Base-by-base conservation (phyloP, 768 basidiomycete species). In the Russula sp. region DNA sequence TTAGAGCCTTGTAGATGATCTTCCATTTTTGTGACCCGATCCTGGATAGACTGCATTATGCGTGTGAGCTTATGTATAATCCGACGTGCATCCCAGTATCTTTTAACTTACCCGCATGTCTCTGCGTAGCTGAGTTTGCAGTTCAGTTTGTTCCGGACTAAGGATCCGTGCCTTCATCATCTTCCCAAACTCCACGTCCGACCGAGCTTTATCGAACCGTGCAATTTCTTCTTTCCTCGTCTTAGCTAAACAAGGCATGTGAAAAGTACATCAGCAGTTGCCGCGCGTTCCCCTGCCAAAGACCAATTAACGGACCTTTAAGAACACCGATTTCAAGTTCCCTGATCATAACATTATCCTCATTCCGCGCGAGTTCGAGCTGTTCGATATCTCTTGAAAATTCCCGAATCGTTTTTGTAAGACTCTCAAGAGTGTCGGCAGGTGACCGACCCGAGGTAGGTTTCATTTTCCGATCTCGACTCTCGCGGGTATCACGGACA, bases 81-180 rank as follows among this genome's bases (percentile, higher is more conserved):
- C 14, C 20, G 10, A 40, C 16, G 32, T 22, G 46, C 75, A 28
- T 22, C 18, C 20, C 24, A 18, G 48, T 49, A 49, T 49, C 22
- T 16, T n/a, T n/a, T 11, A n/a, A 69, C 84, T 49, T 68, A 92
- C 94, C 72, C 88, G 78, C 42, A 91, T 84, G 66, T 81, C 79
- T 68, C 86, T 83, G 36, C 93, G 81, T 30, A 98, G 76, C 60
- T 87, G 84, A 1, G 80, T 83, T 72, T 95, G 94, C 1, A 84
- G 88, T 72, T 95, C 93, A 16, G 86, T 79, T 71, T 94, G 88
- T 71, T 98, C 93, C 0, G 96, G 93, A 14, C 89, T 89, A 22
- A 70, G 67, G 65, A 77, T 75, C 34, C 72, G 75, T 14, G 75
- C 72, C 67, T 79, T 81, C 28, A 77, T 74, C 71, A 75, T 80